Percentiles rank a stretch among this genome's conserved stretches.
Conservation (phyloP, 305 asterid genomes). For the Striga hermonthica region DNA sequence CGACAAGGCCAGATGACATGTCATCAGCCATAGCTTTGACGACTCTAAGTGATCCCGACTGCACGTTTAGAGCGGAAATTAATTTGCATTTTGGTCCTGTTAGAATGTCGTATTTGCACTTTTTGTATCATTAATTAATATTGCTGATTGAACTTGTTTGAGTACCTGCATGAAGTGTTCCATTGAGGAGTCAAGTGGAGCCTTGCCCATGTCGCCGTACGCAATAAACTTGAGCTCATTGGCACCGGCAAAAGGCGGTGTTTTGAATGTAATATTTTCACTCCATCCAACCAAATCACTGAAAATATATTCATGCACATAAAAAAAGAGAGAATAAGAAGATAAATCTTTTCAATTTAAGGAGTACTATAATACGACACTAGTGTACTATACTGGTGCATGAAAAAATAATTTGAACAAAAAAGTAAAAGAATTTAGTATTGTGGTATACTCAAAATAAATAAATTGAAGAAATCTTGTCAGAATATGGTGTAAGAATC, state of each 20-base stretch:
- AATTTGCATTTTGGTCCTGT: not conserved
- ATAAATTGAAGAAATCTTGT: no score
- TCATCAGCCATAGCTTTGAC: constrained; percentile 53
- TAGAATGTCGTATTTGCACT: not conserved
- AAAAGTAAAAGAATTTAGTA: no score
- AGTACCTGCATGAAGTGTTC: constrained; percentile 82
- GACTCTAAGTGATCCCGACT: constrained; percentile 81
- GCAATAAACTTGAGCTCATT: constrained; percentile 57
- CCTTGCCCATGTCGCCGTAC: constrained; percentile 90
- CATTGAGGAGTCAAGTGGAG: constrained; percentile 69
- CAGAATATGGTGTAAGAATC: no score
- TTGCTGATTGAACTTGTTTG: not conserved
- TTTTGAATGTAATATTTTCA: constrained; percentile 43
- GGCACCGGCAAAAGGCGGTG: constrained; percentile 65
- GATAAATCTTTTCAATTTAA: no score
- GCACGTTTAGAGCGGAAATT: not conserved
- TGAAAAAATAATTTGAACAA: no score
- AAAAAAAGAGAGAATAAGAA: no score
- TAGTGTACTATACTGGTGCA: no score
- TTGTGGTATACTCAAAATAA: no score
- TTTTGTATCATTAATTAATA: not conserved
- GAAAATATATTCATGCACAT: no score
- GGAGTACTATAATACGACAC: no score
- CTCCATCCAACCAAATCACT: constrained; percentile 84
- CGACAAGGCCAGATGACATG: constrained; percentile 45